A percentile compares a stretch with the other conserved stretches of the same genome.
Evolutionary conservation across 257 asterid species (phyloP).

Genomic region (Linaria vulgaris): DNA sequence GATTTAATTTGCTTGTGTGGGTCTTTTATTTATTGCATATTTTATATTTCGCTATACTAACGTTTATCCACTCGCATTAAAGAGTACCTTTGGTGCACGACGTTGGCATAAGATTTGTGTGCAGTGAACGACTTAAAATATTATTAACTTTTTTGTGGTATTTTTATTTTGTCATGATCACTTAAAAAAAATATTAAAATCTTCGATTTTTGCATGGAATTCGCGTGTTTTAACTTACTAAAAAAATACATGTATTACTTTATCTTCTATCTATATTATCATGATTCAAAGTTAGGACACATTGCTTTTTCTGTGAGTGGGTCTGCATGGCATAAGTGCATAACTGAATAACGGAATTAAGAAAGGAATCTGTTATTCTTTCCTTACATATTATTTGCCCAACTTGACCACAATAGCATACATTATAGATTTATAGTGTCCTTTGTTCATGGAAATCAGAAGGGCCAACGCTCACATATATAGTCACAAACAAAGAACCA

Average conservation of each 20-base stretch:
- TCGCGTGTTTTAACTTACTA: constrained; percentile 23
- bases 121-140: too few relatives aligned
- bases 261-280: constrained; percentile 17
- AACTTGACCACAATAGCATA: neutral
- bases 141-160: too few relatives aligned
- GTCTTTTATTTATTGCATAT: too few relatives aligned
- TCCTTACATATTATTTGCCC: neutral
- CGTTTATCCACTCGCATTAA: too few relatives aligned
- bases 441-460: too few relatives aligned
- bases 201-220: constrained; percentile 30
- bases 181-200: neutral
- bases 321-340: constrained; percentile 37
- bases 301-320: constrained; percentile 34
- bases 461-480: too few relatives aligned
- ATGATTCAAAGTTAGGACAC: constrained; percentile 18
- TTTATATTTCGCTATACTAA: too few relatives aligned
- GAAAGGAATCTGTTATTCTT: constrained; percentile 40
- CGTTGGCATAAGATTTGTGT: neutral
- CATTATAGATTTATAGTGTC: too few relatives aligned
- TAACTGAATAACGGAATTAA: constrained; percentile 57
- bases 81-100: neutral
- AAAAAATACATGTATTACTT: neutral
- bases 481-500: neutral
- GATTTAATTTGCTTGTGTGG: too few relatives aligned
- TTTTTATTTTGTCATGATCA: neutral